Base-by-base conservation (phyloP, 352 stramenopile genomes). In the Phytophthora pisi region DNA sequence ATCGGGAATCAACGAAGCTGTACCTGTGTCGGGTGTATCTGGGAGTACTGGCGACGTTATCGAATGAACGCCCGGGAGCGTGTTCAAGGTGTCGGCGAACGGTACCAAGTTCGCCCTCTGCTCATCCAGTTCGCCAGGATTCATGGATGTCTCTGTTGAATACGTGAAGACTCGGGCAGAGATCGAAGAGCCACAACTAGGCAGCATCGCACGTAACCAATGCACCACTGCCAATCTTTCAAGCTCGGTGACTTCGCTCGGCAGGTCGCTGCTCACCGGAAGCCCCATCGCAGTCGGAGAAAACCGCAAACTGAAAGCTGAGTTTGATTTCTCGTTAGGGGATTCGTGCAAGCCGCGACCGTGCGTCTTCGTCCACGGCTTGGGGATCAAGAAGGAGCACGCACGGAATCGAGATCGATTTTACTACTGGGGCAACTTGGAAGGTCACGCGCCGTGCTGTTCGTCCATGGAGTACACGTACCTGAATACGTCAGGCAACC, bases 71-170 rank as follows among this genome's bases (percentile, higher is more conserved):
- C 18, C 1, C 5, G 46, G 54, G 0, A 53, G 30, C 23, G 34
- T 40, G 3, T 68, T 64, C 46, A 52, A 46, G 6, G 63, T 54
- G 3, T 13, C 18, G 24, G 23, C 63, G 16, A 68, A 63, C 38
- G 24, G 31, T 1, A 23, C 47, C 18, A 34, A 63, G 30, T 67
- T 61, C 13, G 43, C 51, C 4, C 7, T 67, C 16, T 67, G 60
- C 18, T 6, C 43, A 5, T 49, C 43, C 4, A 18, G 43, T 15
- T 18, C 42, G 6, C 5, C 43, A 13, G 64, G 64, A 4, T 72
- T 72, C 38, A 67, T 72, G 64, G 64, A 67, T n/a, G 38, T 72
- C 30, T 57, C 64, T 5, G 64, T 65, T 3, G 31, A 58, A 5
- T 72, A 67, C 57, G 34, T 67, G 34, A 18, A 61, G 2, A 63